Evolutionary conservation across 768 basidiomycete species (phyloP).

Genomic region (Leccinellum luteum): DNA sequence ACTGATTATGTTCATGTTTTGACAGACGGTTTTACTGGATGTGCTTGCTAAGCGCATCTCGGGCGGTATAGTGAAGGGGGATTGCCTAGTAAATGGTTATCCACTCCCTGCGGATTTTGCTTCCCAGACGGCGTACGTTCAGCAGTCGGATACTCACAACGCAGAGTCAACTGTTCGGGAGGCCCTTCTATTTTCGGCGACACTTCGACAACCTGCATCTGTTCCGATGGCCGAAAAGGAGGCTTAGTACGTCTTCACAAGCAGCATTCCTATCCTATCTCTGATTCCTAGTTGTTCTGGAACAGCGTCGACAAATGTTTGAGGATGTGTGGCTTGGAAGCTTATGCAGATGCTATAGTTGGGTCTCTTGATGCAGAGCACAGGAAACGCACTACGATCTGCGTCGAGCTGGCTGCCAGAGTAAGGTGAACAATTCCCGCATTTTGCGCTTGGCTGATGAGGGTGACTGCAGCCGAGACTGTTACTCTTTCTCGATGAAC

Average conservation of each 20-base stretch:
- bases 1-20: background rate
- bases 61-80: conserved; percentile 49
- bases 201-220: conserved; percentile 67
- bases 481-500: conserved; percentile 59
- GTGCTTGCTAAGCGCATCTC: conserved; percentile 51
- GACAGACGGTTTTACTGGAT: conserved; percentile 56
- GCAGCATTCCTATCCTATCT: background rate
- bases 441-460: background rate
- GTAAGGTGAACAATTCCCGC: conserved; percentile 14
- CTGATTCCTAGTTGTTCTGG: background rate
- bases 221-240: conserved; percentile 71
- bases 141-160: conserved; percentile 83
- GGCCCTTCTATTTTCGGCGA: conserved; percentile 77
- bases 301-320: conserved; percentile 53
- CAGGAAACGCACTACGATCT: conserved; percentile 58
- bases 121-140: conserved; percentile 52
- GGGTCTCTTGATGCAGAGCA: conserved; percentile 52
- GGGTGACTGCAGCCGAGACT: conserved; percentile 37
- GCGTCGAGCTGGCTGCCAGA: conserved; percentile 58
- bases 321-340: conserved; percentile 64
- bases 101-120: conserved; percentile 54
- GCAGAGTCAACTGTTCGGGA: conserved; percentile 76
- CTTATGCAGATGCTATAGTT: conserved; percentile 60
- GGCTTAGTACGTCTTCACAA: conserved; percentile 55
- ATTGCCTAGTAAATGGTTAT: conserved; percentile 55